phyloP scores from a whole-genome alignment of 495 filamentous ascomycete species.

The Talaromyces proteolyticus region DNA sequence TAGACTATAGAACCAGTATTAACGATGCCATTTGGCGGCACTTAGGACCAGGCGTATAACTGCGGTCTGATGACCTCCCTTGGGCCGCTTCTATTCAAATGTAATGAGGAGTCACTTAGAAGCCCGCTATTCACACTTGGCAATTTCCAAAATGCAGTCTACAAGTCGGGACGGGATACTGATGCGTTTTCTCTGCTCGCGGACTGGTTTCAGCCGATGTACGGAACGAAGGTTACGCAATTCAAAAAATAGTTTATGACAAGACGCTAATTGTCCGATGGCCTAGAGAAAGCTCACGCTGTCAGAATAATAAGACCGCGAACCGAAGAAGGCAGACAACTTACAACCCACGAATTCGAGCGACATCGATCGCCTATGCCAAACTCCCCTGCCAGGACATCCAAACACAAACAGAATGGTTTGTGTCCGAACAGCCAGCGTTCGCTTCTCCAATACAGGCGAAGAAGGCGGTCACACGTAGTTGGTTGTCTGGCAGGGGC shows the following conservation, averaged over 20 bases:
- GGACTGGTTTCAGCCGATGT: not conserved
- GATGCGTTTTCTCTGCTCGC: not conserved
- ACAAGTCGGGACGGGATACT: not conserved
- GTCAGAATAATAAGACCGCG: not conserved
- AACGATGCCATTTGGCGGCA: too few relatives aligned
- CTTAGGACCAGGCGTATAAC: too few relatives aligned
- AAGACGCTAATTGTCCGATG: not conserved
- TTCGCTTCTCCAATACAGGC: not conserved
- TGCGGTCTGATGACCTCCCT: too few relatives aligned
- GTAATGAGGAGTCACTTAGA: too few relatives aligned
- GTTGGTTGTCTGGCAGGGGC: slow-evolving; percentile 4
- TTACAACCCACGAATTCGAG: not conserved
- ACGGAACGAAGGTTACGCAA: not conserved
- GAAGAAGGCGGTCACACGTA: not conserved
- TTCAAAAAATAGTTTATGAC: not conserved
- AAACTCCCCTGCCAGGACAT: slow-evolving; percentile 8
- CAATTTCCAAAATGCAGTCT: not conserved
- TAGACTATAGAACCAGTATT: too few relatives aligned
- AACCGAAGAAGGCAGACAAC: not conserved
- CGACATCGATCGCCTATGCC: not conserved
- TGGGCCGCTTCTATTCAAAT: too few relatives aligned
- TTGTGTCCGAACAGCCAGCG: not conserved
- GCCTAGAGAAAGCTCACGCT: not conserved
- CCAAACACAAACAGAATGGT: not conserved
- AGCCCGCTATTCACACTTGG: too few relatives aligned